Evolutionary conservation across 129 eudicot genomes (phyloP).

Genomic region (Ambrosia artemisiifolia): DNA sequence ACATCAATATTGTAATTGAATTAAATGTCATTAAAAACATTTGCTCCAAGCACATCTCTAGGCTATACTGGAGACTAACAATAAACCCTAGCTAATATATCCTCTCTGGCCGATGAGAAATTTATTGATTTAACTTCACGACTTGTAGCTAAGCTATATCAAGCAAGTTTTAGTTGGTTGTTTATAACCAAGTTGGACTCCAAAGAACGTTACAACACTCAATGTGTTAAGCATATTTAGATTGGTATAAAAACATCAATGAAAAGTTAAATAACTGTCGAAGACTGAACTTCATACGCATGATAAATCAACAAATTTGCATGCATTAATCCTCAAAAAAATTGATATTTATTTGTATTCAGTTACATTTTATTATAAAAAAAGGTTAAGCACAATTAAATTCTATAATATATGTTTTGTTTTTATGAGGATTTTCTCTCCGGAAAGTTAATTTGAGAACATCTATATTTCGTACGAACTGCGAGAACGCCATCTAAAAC

Average conservation of each 20-base stretch:
- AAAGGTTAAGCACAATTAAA: not conserved
- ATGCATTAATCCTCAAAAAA: slow-evolving; percentile 8
- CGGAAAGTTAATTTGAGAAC: too few species aligned
- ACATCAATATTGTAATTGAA: not conserved
- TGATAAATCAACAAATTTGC: slow-evolving; percentile 4
- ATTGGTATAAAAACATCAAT: not conserved
- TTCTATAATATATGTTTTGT: not conserved
- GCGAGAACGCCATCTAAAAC: too few species aligned
- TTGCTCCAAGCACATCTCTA: not conserved
- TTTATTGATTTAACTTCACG: not conserved
- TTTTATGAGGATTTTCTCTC: too few species aligned
- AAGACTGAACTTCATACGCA: slow-evolving; percentile 20
- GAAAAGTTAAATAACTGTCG: not conserved
- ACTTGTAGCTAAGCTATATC: not conserved
- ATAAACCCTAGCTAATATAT: too few species aligned
- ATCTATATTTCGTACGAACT: too few species aligned
- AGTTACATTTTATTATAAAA: not conserved
- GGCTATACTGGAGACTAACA: too few species aligned
- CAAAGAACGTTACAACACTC: too few species aligned
- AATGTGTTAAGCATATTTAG: too few species aligned
- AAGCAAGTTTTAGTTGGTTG: not conserved
- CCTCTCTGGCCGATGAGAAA: too few species aligned
- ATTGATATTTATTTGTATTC: not conserved
- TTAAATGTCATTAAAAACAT: not conserved
- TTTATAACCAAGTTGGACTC: too few species aligned